Percentiles rank a stretch among this genome's conserved stretches.
phyloP scores from a whole-genome alignment of 495 filamentous ascomycete genomes.

The Hypoxylon subgilvum region DNA sequence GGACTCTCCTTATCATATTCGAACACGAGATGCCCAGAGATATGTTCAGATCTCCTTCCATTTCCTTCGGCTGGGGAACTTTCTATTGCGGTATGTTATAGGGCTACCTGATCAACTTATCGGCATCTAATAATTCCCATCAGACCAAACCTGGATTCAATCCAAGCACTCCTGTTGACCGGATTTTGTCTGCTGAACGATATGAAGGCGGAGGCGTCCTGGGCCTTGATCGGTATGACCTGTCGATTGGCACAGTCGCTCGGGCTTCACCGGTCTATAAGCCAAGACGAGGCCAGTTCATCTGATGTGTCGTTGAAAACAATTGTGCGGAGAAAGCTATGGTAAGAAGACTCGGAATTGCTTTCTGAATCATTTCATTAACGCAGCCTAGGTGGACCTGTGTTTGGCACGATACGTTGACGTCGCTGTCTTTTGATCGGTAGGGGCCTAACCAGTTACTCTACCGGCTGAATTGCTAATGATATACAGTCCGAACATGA shows the following conservation, averaged over 20 bases:
- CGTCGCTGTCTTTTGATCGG: conserved; percentile 63
- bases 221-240: conserved; percentile 61
- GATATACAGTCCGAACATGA: conserved; percentile 52
- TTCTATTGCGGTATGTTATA: conserved; percentile 51
- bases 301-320: conserved; percentile 49
- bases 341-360: conserved; percentile 37
- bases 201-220: conserved; percentile 66
- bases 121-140: neutral
- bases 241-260: conserved; percentile 62
- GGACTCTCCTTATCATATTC: conserved; percentile 64
- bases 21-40: conserved; percentile 58
- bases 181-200: conserved; percentile 63
- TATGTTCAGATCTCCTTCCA: conserved; percentile 64
- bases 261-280: conserved; percentile 55
- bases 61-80: conserved; percentile 60
- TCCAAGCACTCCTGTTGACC: conserved; percentile 61
- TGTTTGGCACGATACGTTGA: conserved; percentile 62
- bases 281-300: conserved; percentile 44
- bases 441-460: conserved; percentile 25
- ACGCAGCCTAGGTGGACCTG: conserved; percentile 57
- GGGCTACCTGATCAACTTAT: neutral
- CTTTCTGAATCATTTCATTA: conserved; percentile 6
- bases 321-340: conserved; percentile 53
- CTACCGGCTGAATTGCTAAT: conserved; percentile 4
- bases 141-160: conserved; percentile 63